Base-by-base conservation (phyloP, 305 asterid species). In the Andrographis paniculata region DNA sequence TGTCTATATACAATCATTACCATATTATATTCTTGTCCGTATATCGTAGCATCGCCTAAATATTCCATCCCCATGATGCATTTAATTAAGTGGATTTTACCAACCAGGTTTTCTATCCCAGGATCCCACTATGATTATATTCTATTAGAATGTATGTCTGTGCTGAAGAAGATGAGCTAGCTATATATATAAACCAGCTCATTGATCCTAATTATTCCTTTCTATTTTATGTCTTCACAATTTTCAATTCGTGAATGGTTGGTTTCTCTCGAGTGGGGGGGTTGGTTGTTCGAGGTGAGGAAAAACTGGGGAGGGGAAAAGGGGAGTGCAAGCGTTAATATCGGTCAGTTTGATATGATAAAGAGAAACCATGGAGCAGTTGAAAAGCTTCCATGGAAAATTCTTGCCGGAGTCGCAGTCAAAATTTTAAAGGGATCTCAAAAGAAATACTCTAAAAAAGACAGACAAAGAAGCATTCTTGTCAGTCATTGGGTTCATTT, bases 321-420 rank as follows among this genome's bases (percentile, higher is more conserved):
- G 46, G 30, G 50, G 64, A 62, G 48, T 59, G 50, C 38, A 9
- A 57, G 78, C 82, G 76, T 67, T 67, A 69, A 74, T 72, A 72
- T 61, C 74, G 79, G 65, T 53, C 50, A 67, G 68, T 59, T 64
- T 82, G 97, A 79, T 72, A 74, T 14, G 75, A 61, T 68, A 84
- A 88, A 88, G 97, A 77, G 95, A 68, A 79, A 82, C 93, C 82
- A 79, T 21, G 17, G 49, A 52, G 59, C 87, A 79, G 85, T 62
- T 40, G 56, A 75, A 88, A 85, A 89, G 91, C 71, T 80, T 74
- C 64, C 70, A 69, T 65, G 73, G 77, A 66, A 88, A 77, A 69
- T 81, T 76, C 77, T 64, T 80, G 93, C 80, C 74, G 80, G 76
- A 72, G 69, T 58, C 61, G 56, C 63, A 43, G 63, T 16, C 19